A percentile compares a stretch with the other conserved stretches of the same genome.
Conservation (phyloP, 2,329 filamentous ascomycete genomes). For the Trichoderma hamatum region DNA sequence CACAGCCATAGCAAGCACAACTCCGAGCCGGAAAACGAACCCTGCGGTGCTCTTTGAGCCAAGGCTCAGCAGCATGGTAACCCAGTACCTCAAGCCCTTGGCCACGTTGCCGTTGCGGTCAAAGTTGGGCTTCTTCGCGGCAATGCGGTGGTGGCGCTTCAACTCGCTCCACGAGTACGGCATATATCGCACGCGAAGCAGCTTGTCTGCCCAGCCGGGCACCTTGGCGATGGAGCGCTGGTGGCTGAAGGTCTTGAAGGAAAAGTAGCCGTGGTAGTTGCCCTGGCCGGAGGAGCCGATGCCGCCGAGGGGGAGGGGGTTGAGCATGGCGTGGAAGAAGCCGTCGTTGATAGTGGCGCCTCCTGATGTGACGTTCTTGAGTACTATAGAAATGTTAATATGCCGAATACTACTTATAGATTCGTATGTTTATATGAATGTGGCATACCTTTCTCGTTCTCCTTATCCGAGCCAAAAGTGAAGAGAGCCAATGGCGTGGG, state of each 20-base stretch:
- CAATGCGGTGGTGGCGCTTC: constrained; percentile 48
- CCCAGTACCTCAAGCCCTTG: constrained; percentile 58
- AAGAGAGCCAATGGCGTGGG: constrained; percentile 83
- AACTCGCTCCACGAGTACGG: constrained; percentile 57
- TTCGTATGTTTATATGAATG: neutral
- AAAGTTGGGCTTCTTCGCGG: constrained; percentile 58
- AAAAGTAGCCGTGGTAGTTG: constrained; percentile 53
- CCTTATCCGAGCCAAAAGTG: constrained; percentile 79
- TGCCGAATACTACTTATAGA: too few relatives aligned
- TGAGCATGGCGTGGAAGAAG: constrained; percentile 48
- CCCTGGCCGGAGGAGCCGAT: constrained; percentile 54
- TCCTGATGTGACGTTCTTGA: constrained; percentile 48
- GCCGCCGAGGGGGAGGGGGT: constrained; percentile 52
- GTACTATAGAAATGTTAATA: constrained; percentile 36
- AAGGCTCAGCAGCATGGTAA: constrained; percentile 53
- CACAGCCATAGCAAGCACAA: constrained; percentile 46
- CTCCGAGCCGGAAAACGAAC: constrained; percentile 55
- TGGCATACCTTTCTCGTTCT: constrained; percentile 70
- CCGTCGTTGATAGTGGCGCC: constrained; percentile 56
- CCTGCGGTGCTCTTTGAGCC: constrained; percentile 54
- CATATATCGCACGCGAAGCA: constrained; percentile 70
- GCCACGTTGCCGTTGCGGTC: constrained; percentile 60
- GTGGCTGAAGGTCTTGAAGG: constrained; percentile 50
- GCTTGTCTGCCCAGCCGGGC: constrained; percentile 44
- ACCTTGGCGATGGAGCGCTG: constrained; percentile 43